Conservation (phyloP, 148 eudicot genomes). For the Rheum nobile region DNA sequence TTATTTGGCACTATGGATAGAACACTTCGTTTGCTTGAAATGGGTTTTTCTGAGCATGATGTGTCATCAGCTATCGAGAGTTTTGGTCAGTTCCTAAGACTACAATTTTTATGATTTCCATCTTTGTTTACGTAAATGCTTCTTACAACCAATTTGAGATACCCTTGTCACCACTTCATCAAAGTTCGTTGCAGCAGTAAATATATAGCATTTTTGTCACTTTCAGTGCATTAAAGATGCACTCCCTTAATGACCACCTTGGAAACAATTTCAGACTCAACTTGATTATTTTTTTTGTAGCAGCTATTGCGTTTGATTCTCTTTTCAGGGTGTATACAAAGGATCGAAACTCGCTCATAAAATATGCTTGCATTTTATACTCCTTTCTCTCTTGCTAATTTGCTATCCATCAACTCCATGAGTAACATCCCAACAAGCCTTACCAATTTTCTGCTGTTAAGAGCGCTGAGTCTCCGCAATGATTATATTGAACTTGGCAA, state of each 20-base stretch:
- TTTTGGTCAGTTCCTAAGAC: slow-evolving; percentile 41
- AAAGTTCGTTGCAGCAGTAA: neutral
- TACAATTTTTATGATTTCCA: neutral
- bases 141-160: neutral
- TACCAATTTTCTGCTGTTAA: neutral
- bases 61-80: slow-evolving; percentile 79
- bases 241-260: neutral
- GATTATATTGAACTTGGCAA: too few species aligned
- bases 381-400: neutral
- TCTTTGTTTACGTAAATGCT: neutral
- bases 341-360: neutral
- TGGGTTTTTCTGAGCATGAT: slow-evolving; percentile 83
- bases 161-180: neutral
- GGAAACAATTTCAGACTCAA: neutral
- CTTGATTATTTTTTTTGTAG: neutral
- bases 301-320: neutral
- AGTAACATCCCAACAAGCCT: neutral
- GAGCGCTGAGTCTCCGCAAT: neutral
- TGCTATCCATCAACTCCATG: neutral
- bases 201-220: neutral
- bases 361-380: neutral
- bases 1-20: slow-evolving; percentile 84
- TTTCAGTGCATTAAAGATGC: neutral
- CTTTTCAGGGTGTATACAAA: neutral
- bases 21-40: slow-evolving; percentile 65